Evolutionary conservation across 2,329 filamentous ascomycete genomes (phyloP).

Genomic region (Pseudohalonectria lignicola): DNA sequence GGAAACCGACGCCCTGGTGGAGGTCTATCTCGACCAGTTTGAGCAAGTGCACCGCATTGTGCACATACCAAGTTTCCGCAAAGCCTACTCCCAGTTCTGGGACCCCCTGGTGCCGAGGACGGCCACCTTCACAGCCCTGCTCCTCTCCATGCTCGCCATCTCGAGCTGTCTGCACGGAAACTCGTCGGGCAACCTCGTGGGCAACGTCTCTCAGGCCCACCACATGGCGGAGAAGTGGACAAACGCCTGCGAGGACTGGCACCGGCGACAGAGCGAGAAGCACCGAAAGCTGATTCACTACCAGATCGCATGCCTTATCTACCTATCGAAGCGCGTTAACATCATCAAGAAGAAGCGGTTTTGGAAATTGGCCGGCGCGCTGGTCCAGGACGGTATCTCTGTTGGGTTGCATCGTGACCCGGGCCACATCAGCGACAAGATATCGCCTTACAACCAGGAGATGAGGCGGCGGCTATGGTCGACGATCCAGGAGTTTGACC

Average conservation of each 20-base stretch:
- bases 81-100: constrained; percentile 46
- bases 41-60: constrained; percentile 35
- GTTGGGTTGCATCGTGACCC: constrained; percentile 50
- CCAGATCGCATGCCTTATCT: constrained; percentile 48
- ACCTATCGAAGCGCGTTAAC: constrained; percentile 50
- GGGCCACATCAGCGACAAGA: constrained; percentile 39
- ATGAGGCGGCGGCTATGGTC: constrained; percentile 52
- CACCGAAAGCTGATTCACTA: constrained; percentile 50
- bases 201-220: constrained; percentile 46
- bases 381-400: constrained; percentile 46
- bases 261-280: constrained; percentile 45
- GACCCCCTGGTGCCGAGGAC: constrained; percentile 29
- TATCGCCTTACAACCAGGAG: constrained; percentile 49
- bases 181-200: constrained; percentile 40
- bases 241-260: constrained; percentile 43
- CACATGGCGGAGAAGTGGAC: constrained; percentile 46
- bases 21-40: constrained; percentile 24
- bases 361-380: constrained; percentile 44
- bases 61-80: constrained; percentile 46
- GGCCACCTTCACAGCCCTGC: constrained; percentile 43
- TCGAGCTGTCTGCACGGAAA: constrained; percentile 45
- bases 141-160: constrained; percentile 50
- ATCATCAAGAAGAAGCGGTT: constrained; percentile 53
- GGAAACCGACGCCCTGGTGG: constrained; percentile 20
- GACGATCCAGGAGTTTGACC: constrained; percentile 49